Base-by-base conservation (phyloP, 176 grass and related monocot species). In the Echinochloa phyllopogon region DNA sequence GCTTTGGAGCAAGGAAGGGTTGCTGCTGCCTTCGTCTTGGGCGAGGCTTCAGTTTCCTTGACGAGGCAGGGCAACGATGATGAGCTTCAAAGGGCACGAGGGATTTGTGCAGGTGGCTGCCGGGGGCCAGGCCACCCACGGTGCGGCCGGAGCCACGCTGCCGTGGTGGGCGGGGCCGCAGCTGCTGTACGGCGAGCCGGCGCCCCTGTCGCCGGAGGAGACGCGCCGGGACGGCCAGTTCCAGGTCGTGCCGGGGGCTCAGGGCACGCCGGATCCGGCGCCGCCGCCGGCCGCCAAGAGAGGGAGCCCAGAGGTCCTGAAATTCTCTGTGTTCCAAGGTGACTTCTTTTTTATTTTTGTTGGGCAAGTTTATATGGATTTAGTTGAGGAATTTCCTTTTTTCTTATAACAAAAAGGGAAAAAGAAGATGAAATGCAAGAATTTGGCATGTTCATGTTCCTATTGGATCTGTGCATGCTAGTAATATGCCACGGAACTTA, bases 301-400 rank as follows among this genome's bases (percentile, higher is more conserved):
- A 70, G 87, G 69, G 45, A 65, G 68, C 81, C 77, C 76, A 84
- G 76, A 86, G 24, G 73, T 78, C 16, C 83, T 95, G 21, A 86
- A 92, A 77, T 97, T 94, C 82, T 93, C 88, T 5, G 70, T 92
- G 55, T 89, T 91, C 84, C 77, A 72, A 92, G 94, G 94, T 97
- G 77, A 87, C 48, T 67, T 75, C 64, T 48, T 53, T 1, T 73
- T 23, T 76, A 27, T 21, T 39, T 69, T 4, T 84, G 6, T 11
- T 64, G 38, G 70, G 8, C 24, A 63, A 49, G 29, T 36, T 17
- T 50, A 23, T 51, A 72, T 72, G 38, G 42, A 1, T 20, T 21
- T 8, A 63, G 57, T 25, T 24, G 57, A 21, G 8, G 11, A 51
- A 64, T 64, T 11, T 15, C 15, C 24, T 53, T 65, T 50, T 38